Conservation (phyloP, 768 basidiomycete species). For the Mycena alexandri region DNA sequence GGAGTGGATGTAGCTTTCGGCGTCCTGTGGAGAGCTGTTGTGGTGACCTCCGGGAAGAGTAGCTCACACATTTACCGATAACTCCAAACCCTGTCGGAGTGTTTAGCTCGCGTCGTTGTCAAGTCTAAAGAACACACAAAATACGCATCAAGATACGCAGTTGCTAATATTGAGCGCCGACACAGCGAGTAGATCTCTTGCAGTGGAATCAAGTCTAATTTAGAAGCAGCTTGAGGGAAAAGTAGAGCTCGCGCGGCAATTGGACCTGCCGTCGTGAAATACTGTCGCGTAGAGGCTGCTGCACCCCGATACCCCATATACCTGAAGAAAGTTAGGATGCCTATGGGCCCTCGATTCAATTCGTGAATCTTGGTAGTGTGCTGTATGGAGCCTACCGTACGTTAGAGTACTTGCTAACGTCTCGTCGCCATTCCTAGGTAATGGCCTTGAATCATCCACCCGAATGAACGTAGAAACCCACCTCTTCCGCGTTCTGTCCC, state of each 20-base stretch:
- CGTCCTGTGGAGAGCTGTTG: not conserved
- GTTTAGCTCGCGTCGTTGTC: not conserved
- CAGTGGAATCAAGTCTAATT: conserved; percentile 7
- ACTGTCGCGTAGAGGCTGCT: conserved; percentile 16
- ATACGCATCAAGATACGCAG: conserved; percentile 16
- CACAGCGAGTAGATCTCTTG: conserved; percentile 20
- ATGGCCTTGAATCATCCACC: not conserved
- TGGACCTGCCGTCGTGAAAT: conserved; percentile 11
- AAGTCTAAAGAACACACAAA: not conserved
- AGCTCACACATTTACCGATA: not conserved
- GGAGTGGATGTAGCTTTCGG: conserved; percentile 9
- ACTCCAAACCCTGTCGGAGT: not conserved
- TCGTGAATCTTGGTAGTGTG: not conserved
- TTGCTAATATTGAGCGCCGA: conserved; percentile 11
- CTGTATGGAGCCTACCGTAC: conserved; percentile 8
- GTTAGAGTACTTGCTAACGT: conserved; percentile 13
- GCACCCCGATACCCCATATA: conserved; percentile 7
- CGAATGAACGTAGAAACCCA: not conserved
- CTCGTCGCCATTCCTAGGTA: conserved; percentile 20
- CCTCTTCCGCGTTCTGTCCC: conserved; percentile 22
- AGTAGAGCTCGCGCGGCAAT: not conserved
- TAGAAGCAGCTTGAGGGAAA: too few relatives aligned
- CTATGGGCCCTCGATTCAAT: not conserved
- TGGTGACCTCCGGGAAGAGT: too few relatives aligned
- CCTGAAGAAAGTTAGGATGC: conserved; percentile 20